Evolutionary conservation across 2,329 filamentous ascomycete genomes (phyloP), one percentile per base, ranked within the genome.

Genomic region (Curvularia eragrostidis): DNA sequence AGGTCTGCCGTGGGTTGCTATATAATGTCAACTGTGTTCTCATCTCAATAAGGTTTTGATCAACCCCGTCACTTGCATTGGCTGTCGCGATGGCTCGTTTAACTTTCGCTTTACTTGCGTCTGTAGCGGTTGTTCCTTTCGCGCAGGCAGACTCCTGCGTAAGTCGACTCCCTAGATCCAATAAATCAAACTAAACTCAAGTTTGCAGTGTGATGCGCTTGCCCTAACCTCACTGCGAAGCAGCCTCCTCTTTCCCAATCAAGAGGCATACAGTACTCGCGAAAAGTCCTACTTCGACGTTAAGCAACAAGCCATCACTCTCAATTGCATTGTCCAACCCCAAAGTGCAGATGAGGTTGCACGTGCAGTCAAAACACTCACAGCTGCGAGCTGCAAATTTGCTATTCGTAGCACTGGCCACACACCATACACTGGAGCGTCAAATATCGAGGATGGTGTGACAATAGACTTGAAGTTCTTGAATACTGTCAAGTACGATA

Each of bases 371-470:
- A 67, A 63, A 30, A 63, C 56, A 3, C 52, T 71, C 13, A 51
- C 56, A 3, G 19, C 41, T 3, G 44, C 51, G 2, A 55, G 47
- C 28, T 68, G 67, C 59, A 61, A 61, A 12, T 69, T 70, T 30
- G 69, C 69, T 0, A 61, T 71, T 24, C 68, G 67, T 3, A 68
- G 68, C 38, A 68, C 65, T 9, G 68, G 71, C 15, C 69, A 72
- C 28, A 67, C 62, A 5, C 65, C 63, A 1, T 66, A 65, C 42
- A 58, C 61, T 23, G 71, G 70, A 12, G 65, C 67, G 7, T 68
- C 68, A 0, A 72, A 72, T 9, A 72, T 73, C 15, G 50, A 71
- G 9, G 55, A 64, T 24, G 72, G 72, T 5, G 66, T 75, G 3
- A 72, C 68, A 0, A 58, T 73, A 15, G 71, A 75, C 30, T 24